A percentile compares a stretch with the other conserved stretches of the same genome.
Evolutionary conservation across 2,329 filamentous ascomycete species (phyloP).

Genomic region (Apiospora arundinis): DNA sequence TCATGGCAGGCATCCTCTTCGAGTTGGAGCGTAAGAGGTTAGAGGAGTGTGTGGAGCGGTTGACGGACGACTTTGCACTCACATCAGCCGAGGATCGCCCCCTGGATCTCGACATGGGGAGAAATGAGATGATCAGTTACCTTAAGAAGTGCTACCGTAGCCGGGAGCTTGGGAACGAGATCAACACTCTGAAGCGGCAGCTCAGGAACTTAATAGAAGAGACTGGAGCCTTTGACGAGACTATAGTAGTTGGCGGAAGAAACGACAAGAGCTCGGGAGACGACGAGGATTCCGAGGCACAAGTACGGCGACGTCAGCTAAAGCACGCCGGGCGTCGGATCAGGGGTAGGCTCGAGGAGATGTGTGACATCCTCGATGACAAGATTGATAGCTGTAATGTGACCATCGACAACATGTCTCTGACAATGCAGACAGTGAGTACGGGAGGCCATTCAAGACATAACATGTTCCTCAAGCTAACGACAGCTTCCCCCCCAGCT

Average conservation of each 20-base stretch:
- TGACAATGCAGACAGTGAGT: conserved; percentile 37
- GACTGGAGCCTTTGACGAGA: background rate
- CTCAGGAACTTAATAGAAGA: background rate
- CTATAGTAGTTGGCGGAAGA: background rate
- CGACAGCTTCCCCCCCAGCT: conserved; percentile 28
- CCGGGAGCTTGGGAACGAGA: background rate
- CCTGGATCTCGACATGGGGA: background rate
- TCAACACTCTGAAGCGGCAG: background rate
- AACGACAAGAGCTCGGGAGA: background rate
- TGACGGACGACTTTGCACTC: background rate
- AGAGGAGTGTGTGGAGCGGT: background rate
- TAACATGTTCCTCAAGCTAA: background rate
- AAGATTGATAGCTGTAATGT: conserved; percentile 38
- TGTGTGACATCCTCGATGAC: conserved; percentile 27
- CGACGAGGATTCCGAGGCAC: background rate
- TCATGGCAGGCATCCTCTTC: background rate
- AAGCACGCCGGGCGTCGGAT: background rate
- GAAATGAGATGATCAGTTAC: background rate
- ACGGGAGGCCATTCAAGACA: too few species aligned
- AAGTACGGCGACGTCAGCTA: background rate
- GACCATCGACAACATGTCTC: conserved; percentile 34
- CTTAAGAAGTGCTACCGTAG: background rate
- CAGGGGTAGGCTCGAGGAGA: background rate
- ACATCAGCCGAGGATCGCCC: background rate
- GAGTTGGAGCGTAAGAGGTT: background rate